Evolutionary conservation across 257 asterid genomes (phyloP).

Genomic region (Scutellaria baicalensis): DNA sequence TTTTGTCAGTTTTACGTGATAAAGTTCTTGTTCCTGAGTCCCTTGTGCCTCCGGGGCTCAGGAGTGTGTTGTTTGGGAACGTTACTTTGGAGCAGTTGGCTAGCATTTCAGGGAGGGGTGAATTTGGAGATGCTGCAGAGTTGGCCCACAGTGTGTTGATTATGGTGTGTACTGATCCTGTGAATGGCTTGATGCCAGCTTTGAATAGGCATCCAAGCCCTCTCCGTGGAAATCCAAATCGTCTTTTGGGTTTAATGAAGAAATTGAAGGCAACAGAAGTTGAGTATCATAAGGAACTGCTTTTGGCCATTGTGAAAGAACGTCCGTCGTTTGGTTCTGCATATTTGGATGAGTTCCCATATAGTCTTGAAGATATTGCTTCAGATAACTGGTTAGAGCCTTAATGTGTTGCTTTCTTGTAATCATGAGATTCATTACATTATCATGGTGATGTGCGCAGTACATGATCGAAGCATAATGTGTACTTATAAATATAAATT

Average conservation of each 20-base stretch:
- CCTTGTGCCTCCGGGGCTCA: slow-evolving; percentile 64
- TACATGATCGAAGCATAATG: neutral
- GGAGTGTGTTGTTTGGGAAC: slow-evolving; percentile 93
- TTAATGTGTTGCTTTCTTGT: slow-evolving; percentile 5
- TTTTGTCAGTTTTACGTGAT: slow-evolving; percentile 51
- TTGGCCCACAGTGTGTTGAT: slow-evolving; percentile 61
- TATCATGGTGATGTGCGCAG: neutral
- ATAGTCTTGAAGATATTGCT: slow-evolving; percentile 62
- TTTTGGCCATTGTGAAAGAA: slow-evolving; percentile 69
- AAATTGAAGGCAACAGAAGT: slow-evolving; percentile 67
- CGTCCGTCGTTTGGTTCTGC: slow-evolving; percentile 69
- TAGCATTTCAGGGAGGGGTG: slow-evolving; percentile 59
- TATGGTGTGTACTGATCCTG: slow-evolving; percentile 68
- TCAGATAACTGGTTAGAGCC: slow-evolving; percentile 75
- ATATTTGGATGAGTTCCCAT: slow-evolving; percentile 83
- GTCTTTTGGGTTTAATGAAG: slow-evolving; percentile 82
- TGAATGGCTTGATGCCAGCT: slow-evolving; percentile 90
- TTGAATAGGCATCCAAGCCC: slow-evolving; percentile 59
- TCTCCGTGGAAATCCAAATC: slow-evolving; percentile 65
- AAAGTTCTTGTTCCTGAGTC: slow-evolving; percentile 72
- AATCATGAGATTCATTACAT: slow-evolving; percentile 1
- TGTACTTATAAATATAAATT: neutral
- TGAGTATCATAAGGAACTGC: slow-evolving; percentile 57
- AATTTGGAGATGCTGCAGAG: slow-evolving; percentile 49
- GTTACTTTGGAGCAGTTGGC: slow-evolving; percentile 80